Base-by-base conservation (phyloP, 2,329 filamentous ascomycete genomes). In the Xylaria sp. region DNA sequence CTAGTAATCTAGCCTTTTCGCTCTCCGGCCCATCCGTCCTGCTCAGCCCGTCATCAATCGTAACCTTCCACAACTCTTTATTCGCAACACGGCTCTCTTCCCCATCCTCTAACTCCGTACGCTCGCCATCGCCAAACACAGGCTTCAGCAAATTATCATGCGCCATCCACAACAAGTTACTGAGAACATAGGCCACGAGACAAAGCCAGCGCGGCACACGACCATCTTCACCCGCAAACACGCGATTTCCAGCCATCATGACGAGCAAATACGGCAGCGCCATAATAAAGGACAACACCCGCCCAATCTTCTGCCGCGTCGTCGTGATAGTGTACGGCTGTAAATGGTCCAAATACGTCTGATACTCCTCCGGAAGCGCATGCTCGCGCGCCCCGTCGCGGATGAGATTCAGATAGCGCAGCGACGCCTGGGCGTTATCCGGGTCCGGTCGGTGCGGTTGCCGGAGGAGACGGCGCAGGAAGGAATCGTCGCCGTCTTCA, bases 61-160 rank as follows among this genome's bases (percentile, higher is more conserved):
- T 11, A 11, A 30, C 58, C 9, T 46, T 46, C 51, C 18, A 48
- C 42, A 48, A 30, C 30, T 51, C 50, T 19, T 13, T 55, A 42
- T 35, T 11, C 18, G 1, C 47, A 18, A 18, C 11, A 3, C 19
- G 35, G 42, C 9, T 4, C 39, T 10, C 4, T 11, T 4, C n/a
- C 16, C 23, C 54, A 16, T 67, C 65, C 0, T 68, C 65, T 2
- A 65, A 60, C 52, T 66, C 59, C 2, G 84, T 87, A 67, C 82
- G 83, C 79, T 97, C 93, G 0, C 94, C 94, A 70, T 97, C 90
- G 0, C 93, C 93, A 78, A 95, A 97, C 0, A 87, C 47, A 0
- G 74, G 76, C 72, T 84, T 87, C 65, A 88, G 87, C 16, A 84
- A 70, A 0, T 55, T 61, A 74, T 91, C 88, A 74, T 92, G 91